Conservation (phyloP, 2,329 filamentous ascomycete genomes). For the Nemania serpens region DNA sequence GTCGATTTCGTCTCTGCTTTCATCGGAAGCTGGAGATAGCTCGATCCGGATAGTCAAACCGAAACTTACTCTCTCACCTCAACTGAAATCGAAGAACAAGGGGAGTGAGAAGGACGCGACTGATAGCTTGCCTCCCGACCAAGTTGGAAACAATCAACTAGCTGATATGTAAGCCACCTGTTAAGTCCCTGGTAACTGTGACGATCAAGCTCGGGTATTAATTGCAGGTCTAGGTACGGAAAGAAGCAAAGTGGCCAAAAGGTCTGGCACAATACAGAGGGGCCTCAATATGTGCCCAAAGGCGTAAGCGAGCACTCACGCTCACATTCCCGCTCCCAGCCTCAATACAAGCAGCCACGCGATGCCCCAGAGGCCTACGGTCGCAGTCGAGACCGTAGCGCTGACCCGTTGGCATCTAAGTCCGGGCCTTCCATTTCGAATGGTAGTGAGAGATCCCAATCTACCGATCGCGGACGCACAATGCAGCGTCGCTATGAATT, state of each 20-base stretch:
- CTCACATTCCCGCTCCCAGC: slow-evolving; percentile 5
- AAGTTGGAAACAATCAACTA: background rate
- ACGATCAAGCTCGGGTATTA: background rate
- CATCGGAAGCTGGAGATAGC: slow-evolving; percentile 4
- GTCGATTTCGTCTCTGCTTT: slow-evolving; percentile 1
- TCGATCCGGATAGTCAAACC: slow-evolving; percentile 27
- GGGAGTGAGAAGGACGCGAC: background rate
- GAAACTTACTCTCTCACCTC: slow-evolving; percentile 14
- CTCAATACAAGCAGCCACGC: slow-evolving; percentile 1
- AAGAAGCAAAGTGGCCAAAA: slow-evolving; percentile 7
- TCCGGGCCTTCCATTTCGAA: background rate
- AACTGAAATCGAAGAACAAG: background rate
- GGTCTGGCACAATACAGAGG: background rate
- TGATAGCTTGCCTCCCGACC: background rate
- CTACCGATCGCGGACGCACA: slow-evolving; percentile 21
- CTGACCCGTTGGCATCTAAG: background rate
- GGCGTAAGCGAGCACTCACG: background rate
- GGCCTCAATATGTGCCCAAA: background rate
- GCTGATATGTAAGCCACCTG: slow-evolving; percentile 16
- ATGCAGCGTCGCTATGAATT: slow-evolving; percentile 26
- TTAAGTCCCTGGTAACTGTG: background rate
- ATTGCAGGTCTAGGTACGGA: slow-evolving; percentile 7
- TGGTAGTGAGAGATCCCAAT: background rate
- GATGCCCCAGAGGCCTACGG: background rate
- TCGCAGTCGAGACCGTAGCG: background rate